A percentile compares a stretch with the other conserved stretches of the same genome.
Evolutionary conservation across 148 eudicot species (phyloP).

Genomic region (Gaultheria prostrata): DNA sequence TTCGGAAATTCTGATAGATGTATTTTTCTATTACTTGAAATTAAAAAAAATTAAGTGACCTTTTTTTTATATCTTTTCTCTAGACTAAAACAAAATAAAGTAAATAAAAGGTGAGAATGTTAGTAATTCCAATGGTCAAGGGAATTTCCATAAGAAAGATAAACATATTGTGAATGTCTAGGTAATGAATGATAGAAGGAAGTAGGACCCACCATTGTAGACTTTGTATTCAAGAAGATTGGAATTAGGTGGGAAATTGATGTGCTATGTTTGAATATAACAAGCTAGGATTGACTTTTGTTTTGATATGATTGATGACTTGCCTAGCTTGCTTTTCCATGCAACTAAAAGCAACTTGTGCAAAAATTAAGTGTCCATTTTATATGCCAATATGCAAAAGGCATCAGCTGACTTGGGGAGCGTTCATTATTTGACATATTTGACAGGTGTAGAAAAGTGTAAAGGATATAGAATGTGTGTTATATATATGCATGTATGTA

Average conservation of each 20-base stretch:
- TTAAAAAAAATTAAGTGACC: too few species aligned
- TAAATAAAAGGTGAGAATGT: background rate
- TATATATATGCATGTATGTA: too few species aligned
- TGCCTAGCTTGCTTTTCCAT: background rate
- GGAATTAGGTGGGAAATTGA: conserved; percentile 6
- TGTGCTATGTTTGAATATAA: background rate
- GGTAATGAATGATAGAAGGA: background rate
- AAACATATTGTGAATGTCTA: background rate
- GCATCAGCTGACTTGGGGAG: background rate
- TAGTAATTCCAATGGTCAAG: background rate
- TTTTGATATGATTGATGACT: background rate
- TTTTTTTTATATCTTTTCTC: background rate
- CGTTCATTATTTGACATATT: background rate
- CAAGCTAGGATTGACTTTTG: conserved; percentile 2
- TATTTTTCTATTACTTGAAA: too few species aligned
- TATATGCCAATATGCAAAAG: background rate
- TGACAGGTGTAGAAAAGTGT: background rate
- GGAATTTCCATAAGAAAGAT: background rate
- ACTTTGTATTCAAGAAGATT: background rate
- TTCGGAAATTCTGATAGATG: too few species aligned
- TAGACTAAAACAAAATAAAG: background rate
- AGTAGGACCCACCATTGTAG: background rate
- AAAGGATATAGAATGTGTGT: too few species aligned
- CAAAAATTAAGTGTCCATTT: background rate
- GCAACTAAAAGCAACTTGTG: background rate